These are phyloP conservation scores for Cardiospermum halicacabum DNA, from an alignment of 345 rosid species.

Conservation along the genomic window DNA sequence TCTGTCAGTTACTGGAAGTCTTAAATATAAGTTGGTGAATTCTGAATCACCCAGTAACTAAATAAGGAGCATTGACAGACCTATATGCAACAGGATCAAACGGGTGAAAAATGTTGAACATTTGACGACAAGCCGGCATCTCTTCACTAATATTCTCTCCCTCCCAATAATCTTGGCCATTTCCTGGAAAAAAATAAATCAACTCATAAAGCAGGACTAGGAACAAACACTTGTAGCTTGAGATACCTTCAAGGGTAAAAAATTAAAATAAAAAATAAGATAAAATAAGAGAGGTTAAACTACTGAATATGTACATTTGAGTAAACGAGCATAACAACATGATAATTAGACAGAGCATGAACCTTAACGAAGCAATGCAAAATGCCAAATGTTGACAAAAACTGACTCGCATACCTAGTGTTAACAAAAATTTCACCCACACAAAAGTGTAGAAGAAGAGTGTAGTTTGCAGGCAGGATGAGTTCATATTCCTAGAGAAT, in stretches of 20 bases:
- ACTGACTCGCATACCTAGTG: background rate
- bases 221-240: background rate
- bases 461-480: background rate
- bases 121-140: constrained; percentile 92
- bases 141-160: constrained; percentile 79
- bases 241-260: background rate
- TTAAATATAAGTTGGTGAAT: background rate
- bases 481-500: background rate
- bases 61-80: constrained; percentile 30
- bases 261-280: too few relatives aligned
- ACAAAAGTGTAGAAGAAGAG: background rate
- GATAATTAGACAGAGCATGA: background rate
- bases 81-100: constrained; percentile 99
- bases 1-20: background rate
- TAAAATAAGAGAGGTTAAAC: background rate
- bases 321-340: background rate
- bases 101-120: constrained; percentile 98
- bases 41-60: background rate
- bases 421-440: background rate
- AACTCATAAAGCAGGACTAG: background rate
- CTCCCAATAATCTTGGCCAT: constrained; percentile 82
- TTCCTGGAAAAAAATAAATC: constrained; percentile 42
- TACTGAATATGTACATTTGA: background rate
- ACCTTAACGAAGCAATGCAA: background rate
- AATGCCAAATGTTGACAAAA: background rate